A percentile compares a stretch with the other conserved stretches of the same genome.
Conservation (phyloP, 306 rosid species). For the Lathyrus sativus region DNA sequence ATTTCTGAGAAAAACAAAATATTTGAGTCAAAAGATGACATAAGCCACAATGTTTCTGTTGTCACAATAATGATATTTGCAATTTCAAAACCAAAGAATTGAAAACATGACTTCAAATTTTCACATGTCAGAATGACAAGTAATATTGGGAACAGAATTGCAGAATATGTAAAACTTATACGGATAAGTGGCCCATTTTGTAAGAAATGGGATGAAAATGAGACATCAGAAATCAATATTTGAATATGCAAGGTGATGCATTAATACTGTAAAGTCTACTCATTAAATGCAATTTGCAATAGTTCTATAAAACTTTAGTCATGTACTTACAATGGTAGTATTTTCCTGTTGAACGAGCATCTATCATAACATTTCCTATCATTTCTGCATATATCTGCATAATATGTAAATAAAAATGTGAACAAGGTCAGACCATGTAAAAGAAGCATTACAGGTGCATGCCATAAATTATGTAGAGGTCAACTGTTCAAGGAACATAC, state of each 20-base stretch:
- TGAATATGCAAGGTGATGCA: slow-evolving; percentile 12
- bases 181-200: slow-evolving; percentile 11
- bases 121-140: slow-evolving; percentile 24
- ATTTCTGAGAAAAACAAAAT: slow-evolving; percentile 11
- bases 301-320: slow-evolving; percentile 5
- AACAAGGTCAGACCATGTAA: slow-evolving; percentile 25
- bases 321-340: slow-evolving; percentile 85
- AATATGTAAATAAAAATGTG: slow-evolving; percentile 28
- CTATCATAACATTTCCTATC: slow-evolving; percentile 99
- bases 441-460: not conserved
- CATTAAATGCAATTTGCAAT: slow-evolving; percentile 27
- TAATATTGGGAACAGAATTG: slow-evolving; percentile 3
- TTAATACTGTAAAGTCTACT: not conserved
- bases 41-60: not conserved
- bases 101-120: slow-evolving; percentile 27
- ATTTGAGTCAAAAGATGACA: slow-evolving; percentile 18
- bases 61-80: slow-evolving; percentile 8
- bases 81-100: slow-evolving; percentile 25
- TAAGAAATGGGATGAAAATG: slow-evolving; percentile 32
- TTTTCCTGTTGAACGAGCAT: slow-evolving; percentile 98
- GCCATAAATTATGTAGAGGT: slow-evolving; percentile 2
- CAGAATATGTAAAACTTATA: slow-evolving; percentile 20
- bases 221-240: slow-evolving; percentile 19
- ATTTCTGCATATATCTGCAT: slow-evolving; percentile 94
- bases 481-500: slow-evolving; percentile 19